Evolutionary conservation across 345 rosid genomes (phyloP).

Genomic region (Salix viminalis): DNA sequence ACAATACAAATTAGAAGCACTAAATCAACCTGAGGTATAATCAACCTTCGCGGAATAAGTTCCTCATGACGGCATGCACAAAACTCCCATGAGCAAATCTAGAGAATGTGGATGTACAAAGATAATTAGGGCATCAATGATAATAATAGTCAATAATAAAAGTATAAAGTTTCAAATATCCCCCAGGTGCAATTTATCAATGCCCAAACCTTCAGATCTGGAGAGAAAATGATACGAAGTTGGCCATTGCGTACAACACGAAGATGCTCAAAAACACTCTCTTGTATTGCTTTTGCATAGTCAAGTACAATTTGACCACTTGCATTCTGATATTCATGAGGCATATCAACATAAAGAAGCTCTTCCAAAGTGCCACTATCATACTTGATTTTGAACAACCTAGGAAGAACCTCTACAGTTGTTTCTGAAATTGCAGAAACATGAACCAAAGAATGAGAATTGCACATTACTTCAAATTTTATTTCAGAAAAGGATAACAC

Average conservation of each 20-base stretch:
- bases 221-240: constrained; percentile 86
- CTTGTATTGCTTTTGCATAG: constrained; percentile 97
- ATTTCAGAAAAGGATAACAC: neutral
- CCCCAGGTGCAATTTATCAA: neutral
- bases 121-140: neutral
- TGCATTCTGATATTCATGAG: constrained; percentile 73
- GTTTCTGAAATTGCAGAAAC: constrained; percentile 55
- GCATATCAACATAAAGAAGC: constrained; percentile 94
- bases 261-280: constrained; percentile 97
- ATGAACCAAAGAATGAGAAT: neutral
- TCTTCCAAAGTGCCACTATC: constrained; percentile 98
- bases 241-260: constrained; percentile 99
- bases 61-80: constrained; percentile 98
- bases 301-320: constrained; percentile 94
- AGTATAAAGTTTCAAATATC: neutral
- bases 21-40: constrained; percentile 75
- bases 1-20: neutral
- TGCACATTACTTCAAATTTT: neutral
- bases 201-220: constrained; percentile 65
- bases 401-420: constrained; percentile 95
- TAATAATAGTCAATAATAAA: neutral
- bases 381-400: constrained; percentile 96
- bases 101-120: constrained; percentile 9
- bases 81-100: constrained; percentile 98
- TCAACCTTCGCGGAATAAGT: constrained; percentile 83